A percentile compares a stretch with the other conserved stretches of the same genome.
Evolutionary conservation across 257 asterid genomes (phyloP).

Genomic region (Sherardia arvensis): DNA sequence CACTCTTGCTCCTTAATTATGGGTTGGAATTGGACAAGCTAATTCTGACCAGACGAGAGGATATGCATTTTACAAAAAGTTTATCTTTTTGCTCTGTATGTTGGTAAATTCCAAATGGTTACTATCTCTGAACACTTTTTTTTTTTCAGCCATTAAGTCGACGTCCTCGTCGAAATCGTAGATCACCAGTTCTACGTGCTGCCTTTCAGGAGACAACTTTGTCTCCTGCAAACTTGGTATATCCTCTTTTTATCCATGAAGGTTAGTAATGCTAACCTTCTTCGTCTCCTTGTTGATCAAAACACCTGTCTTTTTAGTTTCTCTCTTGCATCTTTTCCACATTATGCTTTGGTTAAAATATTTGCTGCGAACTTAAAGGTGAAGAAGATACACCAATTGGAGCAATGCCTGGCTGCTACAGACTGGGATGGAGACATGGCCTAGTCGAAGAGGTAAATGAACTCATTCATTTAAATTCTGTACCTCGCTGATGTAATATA

Average conservation of each 20-base stretch:
- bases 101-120: neutral
- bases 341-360: constrained; percentile 3
- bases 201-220: constrained; percentile 86
- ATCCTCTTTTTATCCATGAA: constrained; percentile 95
- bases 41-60: neutral
- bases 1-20: neutral
- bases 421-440: constrained; percentile 98
- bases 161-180: constrained; percentile 90
- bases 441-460: constrained; percentile 78
- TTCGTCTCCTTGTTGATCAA: neutral
- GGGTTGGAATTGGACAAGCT: neutral
- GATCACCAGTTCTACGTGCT: constrained; percentile 56
- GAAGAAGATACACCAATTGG: constrained; percentile 96
- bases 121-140: neutral
- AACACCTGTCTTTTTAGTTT: neutral
- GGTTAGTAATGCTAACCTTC: constrained; percentile 31
- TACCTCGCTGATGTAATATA: neutral
- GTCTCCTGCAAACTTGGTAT: constrained; percentile 88
- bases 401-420: constrained; percentile 98
- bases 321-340: neutral
- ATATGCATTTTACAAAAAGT: neutral
- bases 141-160: constrained; percentile 52
- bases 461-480: constrained; percentile 14
- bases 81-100: neutral
- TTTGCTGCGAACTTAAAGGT: constrained; percentile 37